phyloP scores from a whole-genome alignment of 2,329 filamentous ascomycete species.

The Nemania sp. region DNA sequence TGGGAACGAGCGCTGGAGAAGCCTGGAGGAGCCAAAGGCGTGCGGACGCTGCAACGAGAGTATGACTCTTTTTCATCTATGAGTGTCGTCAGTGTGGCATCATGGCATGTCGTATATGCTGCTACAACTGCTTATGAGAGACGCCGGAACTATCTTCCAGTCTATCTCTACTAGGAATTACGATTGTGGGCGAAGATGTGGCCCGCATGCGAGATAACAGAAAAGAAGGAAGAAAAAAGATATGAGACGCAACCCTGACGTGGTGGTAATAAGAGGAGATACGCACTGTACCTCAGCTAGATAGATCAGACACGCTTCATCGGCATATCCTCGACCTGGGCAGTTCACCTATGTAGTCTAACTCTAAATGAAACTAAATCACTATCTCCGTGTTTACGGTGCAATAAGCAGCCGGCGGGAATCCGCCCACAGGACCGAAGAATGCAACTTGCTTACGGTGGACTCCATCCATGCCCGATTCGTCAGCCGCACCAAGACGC shows the following conservation, averaged over 20 bases:
- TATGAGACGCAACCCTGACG: too few species aligned
- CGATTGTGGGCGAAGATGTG: neutral
- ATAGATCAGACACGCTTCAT: too few species aligned
- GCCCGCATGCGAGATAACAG: too few species aligned
- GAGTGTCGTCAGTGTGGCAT: conserved; percentile 52
- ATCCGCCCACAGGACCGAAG: neutral
- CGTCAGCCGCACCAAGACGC: neutral
- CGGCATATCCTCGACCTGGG: too few species aligned
- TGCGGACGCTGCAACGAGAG: conserved; percentile 34
- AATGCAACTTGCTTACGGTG: conserved; percentile 22
- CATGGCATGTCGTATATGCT: conserved; percentile 52
- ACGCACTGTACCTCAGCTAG: too few species aligned
- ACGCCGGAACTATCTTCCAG: neutral
- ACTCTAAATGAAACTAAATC: neutral
- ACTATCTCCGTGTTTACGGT: neutral
- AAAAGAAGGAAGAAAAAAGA: too few species aligned
- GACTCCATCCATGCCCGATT: neutral
- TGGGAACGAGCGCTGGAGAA: conserved; percentile 34
- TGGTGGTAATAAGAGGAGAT: neutral
- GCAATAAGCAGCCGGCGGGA: neutral
- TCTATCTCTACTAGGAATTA: neutral
- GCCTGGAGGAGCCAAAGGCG: conserved; percentile 9
- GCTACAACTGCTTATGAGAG: conserved; percentile 48
- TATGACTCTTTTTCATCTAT: conserved; percentile 49
- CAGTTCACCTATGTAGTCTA: neutral